Conservation (phyloP, 768 basidiomycete species). For the Coprinellus micaceus region DNA sequence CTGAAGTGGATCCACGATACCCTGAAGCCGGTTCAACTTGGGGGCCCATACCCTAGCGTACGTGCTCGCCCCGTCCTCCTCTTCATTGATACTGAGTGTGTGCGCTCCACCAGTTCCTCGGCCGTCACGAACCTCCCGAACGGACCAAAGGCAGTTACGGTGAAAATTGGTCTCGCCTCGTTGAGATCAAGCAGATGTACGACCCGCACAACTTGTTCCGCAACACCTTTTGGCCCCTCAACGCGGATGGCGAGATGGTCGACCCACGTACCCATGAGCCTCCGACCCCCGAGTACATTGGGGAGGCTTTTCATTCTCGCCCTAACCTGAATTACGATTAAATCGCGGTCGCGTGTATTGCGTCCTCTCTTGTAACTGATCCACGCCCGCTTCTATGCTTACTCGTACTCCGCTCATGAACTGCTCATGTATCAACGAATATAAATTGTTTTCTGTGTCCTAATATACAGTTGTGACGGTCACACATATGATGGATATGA, state of each 20-base stretch:
- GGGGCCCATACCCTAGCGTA: conserved; percentile 84
- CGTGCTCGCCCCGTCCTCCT: conserved; percentile 27
- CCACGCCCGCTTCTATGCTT: too few species aligned
- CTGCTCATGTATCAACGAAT: too few species aligned
- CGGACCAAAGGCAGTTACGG: conserved; percentile 70
- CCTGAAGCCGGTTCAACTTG: conserved; percentile 65
- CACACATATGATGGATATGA: too few species aligned
- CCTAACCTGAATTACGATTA: background rate
- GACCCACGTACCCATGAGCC: conserved; percentile 63
- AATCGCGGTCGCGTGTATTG: background rate
- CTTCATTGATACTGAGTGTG: conserved; percentile 7
- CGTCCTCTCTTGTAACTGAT: too few species aligned
- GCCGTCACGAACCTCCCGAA: conserved; percentile 59
- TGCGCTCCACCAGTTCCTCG: conserved; percentile 56
- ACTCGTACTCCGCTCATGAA: too few species aligned
- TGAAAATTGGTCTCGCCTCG: conserved; percentile 67
- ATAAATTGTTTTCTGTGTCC: background rate
- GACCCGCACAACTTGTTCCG: conserved; percentile 76
- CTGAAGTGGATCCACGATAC: conserved; percentile 76
- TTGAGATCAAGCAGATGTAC: conserved; percentile 67
- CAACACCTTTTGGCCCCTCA: conserved; percentile 79
- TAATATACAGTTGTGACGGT: background rate
- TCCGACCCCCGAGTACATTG: conserved; percentile 36
- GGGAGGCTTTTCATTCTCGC: background rate
- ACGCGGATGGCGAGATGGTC: conserved; percentile 51